Base-by-base conservation (phyloP, 257 asterid species). In the Echites panduratus region DNA sequence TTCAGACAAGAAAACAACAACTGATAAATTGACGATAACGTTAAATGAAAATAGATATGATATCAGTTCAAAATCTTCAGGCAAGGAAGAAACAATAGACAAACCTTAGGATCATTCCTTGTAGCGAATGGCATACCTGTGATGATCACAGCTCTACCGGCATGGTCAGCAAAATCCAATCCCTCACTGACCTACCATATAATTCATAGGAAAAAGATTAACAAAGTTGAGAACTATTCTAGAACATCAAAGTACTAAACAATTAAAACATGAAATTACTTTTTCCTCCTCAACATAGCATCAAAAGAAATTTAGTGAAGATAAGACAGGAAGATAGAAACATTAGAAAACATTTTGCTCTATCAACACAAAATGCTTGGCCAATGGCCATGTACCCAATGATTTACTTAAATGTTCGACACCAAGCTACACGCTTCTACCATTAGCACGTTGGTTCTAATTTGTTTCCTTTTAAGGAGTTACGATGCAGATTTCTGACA, bases 121-220 rank as follows among this genome's bases (percentile, higher is more conserved):
- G 97, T 85, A 71, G 97, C 93, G 79, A 91, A 94, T 58, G 99
- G 99, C 81, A 94, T 80, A 75, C 99, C 99, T 74, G 97, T 94
- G 83, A 91, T 74, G 74, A 91, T 85, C 79, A 94, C 99, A 70
- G 99, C 99, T 80, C 99, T 91, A 77, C 99, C 99, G 77, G 99
- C 97, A 75, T 87, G 93, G 75, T 94, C 99, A 75, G 98, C 97
- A 85, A 94, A 94, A 81, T 94, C 99, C 83, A 94, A 75, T 78
- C 99, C 99, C 87, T 94, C 99, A 79, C 99, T 94, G 76, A 91
- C 99, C 99, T 94, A 77, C 54, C 61, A 72, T 53, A 76, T 29
- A 26, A 69, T 66, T 32, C 38, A 43, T 61, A 35, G 52, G 35
- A 40, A 50, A 61, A 64, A 45, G 63, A 68, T 72, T 45, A 63